Base-by-base conservation (phyloP, 1,139 yeast genomes). In the Debaryomyces fabryi region DNA sequence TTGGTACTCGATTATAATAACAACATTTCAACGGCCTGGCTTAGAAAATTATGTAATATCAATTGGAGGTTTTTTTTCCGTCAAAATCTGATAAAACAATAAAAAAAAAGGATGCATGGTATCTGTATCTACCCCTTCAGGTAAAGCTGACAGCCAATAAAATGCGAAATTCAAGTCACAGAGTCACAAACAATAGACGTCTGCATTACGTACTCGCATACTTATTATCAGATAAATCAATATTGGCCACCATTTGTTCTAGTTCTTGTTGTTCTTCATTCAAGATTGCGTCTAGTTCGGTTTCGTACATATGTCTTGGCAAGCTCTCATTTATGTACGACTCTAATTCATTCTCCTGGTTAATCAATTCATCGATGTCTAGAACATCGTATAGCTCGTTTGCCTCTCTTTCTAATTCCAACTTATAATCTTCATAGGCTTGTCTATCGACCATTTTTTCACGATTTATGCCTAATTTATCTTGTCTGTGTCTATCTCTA, bases 331-430 rank as follows among this genome's bases (percentile, higher is more conserved):
- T 24, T 13, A n/a, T 39, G 24, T 27, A 24, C 21, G 25, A 18
- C 27, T 39, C 35, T 12, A 52, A 43, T 42, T 61, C 65, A 2
- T 60, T 51, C 46, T 70, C 73, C 43, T 71, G 75, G 20, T 65
- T 68, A 2, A 72, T 55, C 34, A 71, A 55, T 40, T 54, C 59
- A 42, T 69, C 70, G 42, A 67, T 50, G 46, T 71, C 71, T 15
- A 63, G 53, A 10, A 57, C 60, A 6, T 42, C 49, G 20, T 55
- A 53, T 7, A 59, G 50, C 5, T 51, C 50, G 10, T 53, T 51
- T 25, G 59, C 60, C 44, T 64, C 62, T 18, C 54, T 46, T 27
- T 57, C 55, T 32, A 58, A 57, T n/a, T 57, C 33, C n/a, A 49
- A 48, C n/a, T 52, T 45, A 29, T 48, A 49, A 45, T 66, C 68